Evolutionary conservation across 495 filamentous ascomycete species (phyloP).

Genomic region (Penicillium bialowiezense): DNA sequence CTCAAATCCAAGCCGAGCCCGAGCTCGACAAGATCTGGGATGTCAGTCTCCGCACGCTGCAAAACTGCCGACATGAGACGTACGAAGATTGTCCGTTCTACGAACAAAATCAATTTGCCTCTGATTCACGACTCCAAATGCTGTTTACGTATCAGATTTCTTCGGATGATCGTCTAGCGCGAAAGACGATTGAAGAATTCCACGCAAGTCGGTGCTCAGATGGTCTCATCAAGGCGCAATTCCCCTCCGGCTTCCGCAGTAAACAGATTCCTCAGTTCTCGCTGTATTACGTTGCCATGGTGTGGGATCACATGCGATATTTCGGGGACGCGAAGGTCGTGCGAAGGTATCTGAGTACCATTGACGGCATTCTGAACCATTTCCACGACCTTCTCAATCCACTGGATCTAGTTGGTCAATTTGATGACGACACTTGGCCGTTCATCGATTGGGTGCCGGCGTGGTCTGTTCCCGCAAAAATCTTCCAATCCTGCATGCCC

Average conservation of each 20-base stretch:
- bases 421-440: conserved; percentile 22
- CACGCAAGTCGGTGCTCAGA: conserved; percentile 20
- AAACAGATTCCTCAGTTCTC: conserved; percentile 27
- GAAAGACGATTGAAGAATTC: conserved; percentile 25
- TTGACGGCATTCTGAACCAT: conserved; percentile 23
- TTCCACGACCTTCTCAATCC: conserved; percentile 18
- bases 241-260: conserved; percentile 14
- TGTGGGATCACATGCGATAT: conserved; percentile 24
- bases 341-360: conserved; percentile 13
- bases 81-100: conserved; percentile 34
- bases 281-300: conserved; percentile 22
- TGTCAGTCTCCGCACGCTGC: conserved; percentile 22
- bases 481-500: conserved; percentile 20
- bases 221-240: conserved; percentile 25
- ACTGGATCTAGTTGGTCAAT: conserved; percentile 17
- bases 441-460: conserved; percentile 28
- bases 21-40: conserved; percentile 20
- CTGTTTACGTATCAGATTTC: conserved; percentile 27
- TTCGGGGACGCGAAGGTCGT: conserved; percentile 14
- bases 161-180: conserved; percentile 23
- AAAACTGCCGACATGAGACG: conserved; percentile 28
- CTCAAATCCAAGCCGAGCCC: conserved; percentile 9
- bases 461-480: conserved; percentile 20
- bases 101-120: conserved; percentile 30
- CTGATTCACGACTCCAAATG: conserved; percentile 23